Evolutionary conservation across 164 flowering plant species (phyloP).

Genomic region (Echeveria elegans): DNA sequence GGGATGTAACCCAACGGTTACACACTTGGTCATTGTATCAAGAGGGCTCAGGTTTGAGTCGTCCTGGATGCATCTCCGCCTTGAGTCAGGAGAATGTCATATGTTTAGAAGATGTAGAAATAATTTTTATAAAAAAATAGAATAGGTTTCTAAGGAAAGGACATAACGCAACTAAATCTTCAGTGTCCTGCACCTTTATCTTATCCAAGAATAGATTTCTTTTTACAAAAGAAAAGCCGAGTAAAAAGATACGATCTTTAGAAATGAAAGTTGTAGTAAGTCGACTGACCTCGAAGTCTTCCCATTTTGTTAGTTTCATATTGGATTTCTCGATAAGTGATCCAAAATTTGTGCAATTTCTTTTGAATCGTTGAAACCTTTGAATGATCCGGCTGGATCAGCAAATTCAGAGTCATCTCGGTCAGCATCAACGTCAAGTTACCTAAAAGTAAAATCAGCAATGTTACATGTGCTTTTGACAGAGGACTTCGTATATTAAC

Average conservation of each 20-base stretch:
- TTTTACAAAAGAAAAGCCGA: not conserved
- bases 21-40: no score
- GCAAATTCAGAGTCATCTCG: slow-evolving; percentile 93
- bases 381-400: slow-evolving; percentile 94
- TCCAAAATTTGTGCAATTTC: slow-evolving; percentile 89
- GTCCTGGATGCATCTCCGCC: no score
- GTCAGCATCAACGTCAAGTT: slow-evolving; percentile 63
- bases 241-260: not conserved
- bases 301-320: slow-evolving; percentile 93
- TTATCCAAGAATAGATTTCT: not conserved
- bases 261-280: not conserved
- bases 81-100: no score
- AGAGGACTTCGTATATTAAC: no score
- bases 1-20: no score
- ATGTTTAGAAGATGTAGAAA: no score
- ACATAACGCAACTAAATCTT: not conserved
- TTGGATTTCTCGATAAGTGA: slow-evolving; percentile 61
- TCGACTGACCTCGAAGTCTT: slow-evolving; percentile 61
- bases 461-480: no score
- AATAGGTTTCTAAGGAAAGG: not conserved
- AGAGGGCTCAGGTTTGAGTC: no score
- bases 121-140: no score
- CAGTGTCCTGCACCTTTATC: slow-evolving; percentile 34
- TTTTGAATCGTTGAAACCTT: slow-evolving; percentile 69
- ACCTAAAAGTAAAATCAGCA: slow-evolving; percentile 29